Percentiles rank a stretch among this genome's conserved stretches.
Conservation (phyloP, 768 basidiomycete genomes). For the Pisolithus marmoratus region DNA sequence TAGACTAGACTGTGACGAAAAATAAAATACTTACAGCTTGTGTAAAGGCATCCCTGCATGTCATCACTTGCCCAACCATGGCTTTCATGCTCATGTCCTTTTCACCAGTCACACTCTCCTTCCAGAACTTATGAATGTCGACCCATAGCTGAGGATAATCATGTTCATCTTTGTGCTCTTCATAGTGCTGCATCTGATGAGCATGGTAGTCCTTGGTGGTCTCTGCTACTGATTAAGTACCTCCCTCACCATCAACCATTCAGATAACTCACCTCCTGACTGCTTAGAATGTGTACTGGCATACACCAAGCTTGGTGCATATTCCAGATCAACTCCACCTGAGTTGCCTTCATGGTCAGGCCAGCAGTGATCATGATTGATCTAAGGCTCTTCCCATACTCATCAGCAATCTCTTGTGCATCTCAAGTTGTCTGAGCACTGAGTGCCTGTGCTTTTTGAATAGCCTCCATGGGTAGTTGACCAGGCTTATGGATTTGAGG, state of each 20-base stretch:
- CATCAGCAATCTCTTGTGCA: not conserved
- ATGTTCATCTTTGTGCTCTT: not conserved
- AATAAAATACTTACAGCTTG: not conserved
- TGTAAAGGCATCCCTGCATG: no score
- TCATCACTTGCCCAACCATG: no score
- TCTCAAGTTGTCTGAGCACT: not conserved
- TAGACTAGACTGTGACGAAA: not conserved
- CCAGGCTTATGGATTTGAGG: not conserved
- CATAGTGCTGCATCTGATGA: not conserved
- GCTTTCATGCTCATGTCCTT: no score
- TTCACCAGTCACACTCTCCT: no score
- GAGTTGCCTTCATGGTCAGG: not conserved
- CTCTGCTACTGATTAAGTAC: not conserved
- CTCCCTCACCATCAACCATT: not conserved
- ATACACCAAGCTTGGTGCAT: conserved; percentile 5
- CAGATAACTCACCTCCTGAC: not conserved
- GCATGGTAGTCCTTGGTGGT: not conserved
- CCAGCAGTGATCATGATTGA: not conserved
- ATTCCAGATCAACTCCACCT: not conserved
- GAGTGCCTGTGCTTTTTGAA: not conserved
- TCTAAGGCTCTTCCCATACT: not conserved
- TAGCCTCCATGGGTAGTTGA: not conserved
- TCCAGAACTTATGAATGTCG: no score
- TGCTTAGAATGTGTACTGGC: not conserved
- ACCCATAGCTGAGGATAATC: not conserved